Evolutionary conservation across 768 basidiomycete species (phyloP).

Genomic region (Xerocomellus chrysenteron): DNA sequence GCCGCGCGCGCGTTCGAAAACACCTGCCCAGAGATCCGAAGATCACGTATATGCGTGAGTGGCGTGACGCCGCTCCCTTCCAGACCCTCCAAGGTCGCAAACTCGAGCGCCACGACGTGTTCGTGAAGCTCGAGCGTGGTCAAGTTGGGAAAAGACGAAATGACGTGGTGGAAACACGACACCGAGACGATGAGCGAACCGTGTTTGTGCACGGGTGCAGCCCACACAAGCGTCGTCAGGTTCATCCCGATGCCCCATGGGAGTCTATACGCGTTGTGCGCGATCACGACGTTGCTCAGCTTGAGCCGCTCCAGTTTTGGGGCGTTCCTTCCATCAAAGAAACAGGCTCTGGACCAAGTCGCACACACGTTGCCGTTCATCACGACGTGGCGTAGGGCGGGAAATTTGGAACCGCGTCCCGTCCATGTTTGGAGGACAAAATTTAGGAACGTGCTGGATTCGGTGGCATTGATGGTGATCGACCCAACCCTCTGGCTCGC

Average conservation of each 20-base stretch:
- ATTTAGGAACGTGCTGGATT: constrained; percentile 15
- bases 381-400: constrained; percentile 2
- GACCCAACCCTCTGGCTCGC: constrained; percentile 16
- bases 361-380: constrained; percentile 17
- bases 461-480: constrained; percentile 15
- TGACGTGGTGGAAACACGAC: constrained; percentile 16
- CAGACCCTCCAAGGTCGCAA: constrained; percentile 1
- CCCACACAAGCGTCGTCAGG: constrained; percentile 25
- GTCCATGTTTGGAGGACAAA: constrained; percentile 23
- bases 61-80: constrained; percentile 1
- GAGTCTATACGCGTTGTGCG: constrained; percentile 2
- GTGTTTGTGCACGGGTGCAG: constrained; percentile 4
- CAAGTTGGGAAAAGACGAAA: constrained; percentile 22
- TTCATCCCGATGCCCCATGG: constrained; percentile 13
- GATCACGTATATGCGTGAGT: constrained; percentile 9
- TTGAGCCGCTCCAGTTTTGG: constrained; percentile 14
- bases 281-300: constrained; percentile 19
- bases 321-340: constrained; percentile 20
- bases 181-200: constrained; percentile 16
- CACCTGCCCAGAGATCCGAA: constrained; percentile 10
- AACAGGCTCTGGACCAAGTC: constrained; percentile 18
- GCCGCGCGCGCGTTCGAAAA: constrained; percentile 14
- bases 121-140: constrained; percentile 19
- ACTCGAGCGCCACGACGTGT: constrained; percentile 12
- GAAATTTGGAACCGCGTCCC: constrained; percentile 11